A percentile compares a stretch with the other conserved stretches of the same genome.
Evolutionary conservation across 2,329 filamentous ascomycete genomes (phyloP).

Genomic region (Lecanicillium sp.): DNA sequence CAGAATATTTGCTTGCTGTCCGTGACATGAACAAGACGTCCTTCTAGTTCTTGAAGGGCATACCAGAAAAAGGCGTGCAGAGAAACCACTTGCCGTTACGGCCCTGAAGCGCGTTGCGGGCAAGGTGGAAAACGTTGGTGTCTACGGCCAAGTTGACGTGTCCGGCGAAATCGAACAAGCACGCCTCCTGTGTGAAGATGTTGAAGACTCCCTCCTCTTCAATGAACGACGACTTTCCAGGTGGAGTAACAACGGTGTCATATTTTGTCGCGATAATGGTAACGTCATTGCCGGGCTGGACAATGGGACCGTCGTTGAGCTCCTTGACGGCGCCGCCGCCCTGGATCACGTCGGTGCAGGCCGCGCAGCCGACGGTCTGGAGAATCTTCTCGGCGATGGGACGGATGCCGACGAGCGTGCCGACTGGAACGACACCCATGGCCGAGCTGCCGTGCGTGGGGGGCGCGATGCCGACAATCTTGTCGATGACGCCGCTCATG

Average conservation of each 20-base stretch:
- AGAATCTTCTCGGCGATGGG: slow-evolving; percentile 1
- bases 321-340: slow-evolving; percentile 13
- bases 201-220: slow-evolving; percentile 15
- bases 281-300: slow-evolving; percentile 16
- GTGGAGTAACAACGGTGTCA: slow-evolving; percentile 16
- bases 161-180: slow-evolving; percentile 16
- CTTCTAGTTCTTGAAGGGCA: not conserved
- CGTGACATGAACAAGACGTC: no score
- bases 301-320: slow-evolving; percentile 15
- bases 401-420: not conserved
- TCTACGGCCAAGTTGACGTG: slow-evolving; percentile 15
- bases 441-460: slow-evolving; percentile 19
- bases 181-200: slow-evolving; percentile 15
- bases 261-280: slow-evolving; percentile 14
- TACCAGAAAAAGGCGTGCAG: not conserved
- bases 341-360: slow-evolving; percentile 14
- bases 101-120: slow-evolving; percentile 14
- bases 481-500: slow-evolving; percentile 15
- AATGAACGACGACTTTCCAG: slow-evolving; percentile 9
- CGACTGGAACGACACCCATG: slow-evolving; percentile 9
- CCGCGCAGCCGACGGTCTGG: slow-evolving; percentile 14
- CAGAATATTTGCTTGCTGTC: no score
- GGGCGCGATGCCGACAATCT: slow-evolving; percentile 16
- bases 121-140: slow-evolving; percentile 13
- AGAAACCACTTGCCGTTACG: slow-evolving; percentile 8